Evolutionary conservation across 768 basidiomycete genomes (phyloP), one percentile per base, ranked within the genome.

Genomic region (Cystofilobasidium capitatum): DNA sequence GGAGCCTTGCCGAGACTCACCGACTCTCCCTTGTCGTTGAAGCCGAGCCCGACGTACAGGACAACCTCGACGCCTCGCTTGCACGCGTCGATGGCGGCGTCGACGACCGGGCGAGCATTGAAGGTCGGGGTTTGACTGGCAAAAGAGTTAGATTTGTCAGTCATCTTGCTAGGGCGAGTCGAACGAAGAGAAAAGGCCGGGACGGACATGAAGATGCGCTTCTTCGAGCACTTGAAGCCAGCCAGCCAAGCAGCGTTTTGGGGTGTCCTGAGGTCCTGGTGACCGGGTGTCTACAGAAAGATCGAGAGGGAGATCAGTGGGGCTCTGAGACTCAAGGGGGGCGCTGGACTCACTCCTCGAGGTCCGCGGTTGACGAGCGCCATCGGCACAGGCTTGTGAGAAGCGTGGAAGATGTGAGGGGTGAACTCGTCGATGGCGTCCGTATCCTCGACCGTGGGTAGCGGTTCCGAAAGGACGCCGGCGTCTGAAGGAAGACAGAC

Each of bases 241-340:
- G 84, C 82, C 45, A 88, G 79, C 85, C 85, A 87, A 7, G 86
- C 85, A 10, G 81, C 81, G 68, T 86, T 84, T 74, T 88, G 86
- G 3, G 86, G 83, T 49, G 79, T 79, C 22, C 81, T 80, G 40
- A 81, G 76, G 63, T 82, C 77, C 62, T 74, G 75, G 24, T 79
- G 75, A 75, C 72, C 80, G 29, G 58, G 59, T 51, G 66, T 54
- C 40, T 40, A n/a, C 36, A n/a, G 22, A 54, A 35, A 47, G 31
- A 36, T 20, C 9, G 3, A 20, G 37, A 31, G 22, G 37, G 36
- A 29, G 17, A n/a, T 66, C 61, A 36, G 44, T 54, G 39, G 22
- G 36, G 5, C 22, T 31, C 20, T 2, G 22, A 55, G 37, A 14
- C 40, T 44, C 51, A 58, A 36, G 10, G 51, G 17, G 51, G 44